These are phyloP conservation scores for Nemania diffusa DNA, from an alignment of 2,329 filamentous ascomycete genomes.

Conservation along the genomic window DNA sequence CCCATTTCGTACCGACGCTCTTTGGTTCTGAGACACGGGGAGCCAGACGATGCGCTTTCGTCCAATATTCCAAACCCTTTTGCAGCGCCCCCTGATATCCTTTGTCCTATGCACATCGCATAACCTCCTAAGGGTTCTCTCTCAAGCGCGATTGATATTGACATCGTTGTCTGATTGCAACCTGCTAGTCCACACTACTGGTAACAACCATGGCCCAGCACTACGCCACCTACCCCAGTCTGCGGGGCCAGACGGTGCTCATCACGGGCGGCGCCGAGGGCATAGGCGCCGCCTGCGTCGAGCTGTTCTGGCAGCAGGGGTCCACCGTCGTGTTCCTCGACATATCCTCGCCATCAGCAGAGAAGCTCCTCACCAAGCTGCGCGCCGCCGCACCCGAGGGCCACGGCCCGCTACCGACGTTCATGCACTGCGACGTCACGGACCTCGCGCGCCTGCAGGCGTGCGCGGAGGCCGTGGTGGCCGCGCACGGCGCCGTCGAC, in stretches of 20 bases:
- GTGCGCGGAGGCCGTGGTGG: conserved; percentile 50
- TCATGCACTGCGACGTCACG: conserved; percentile 57
- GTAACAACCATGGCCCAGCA: conserved; percentile 28
- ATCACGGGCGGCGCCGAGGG: conserved; percentile 60
- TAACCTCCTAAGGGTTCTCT: neutral
- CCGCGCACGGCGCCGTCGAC: conserved; percentile 46
- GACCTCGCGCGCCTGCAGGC: conserved; percentile 50
- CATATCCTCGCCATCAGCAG: conserved; percentile 49
- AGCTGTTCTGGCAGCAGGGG: conserved; percentile 58
- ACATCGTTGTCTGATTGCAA: neutral
- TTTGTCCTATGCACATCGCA: neutral
- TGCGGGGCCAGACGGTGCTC: conserved; percentile 54
- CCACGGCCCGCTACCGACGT: conserved; percentile 48
- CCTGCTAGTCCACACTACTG: conserved; percentile 1
- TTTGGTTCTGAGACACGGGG: neutral
- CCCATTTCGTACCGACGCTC: neutral
- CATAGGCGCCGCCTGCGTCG: conserved; percentile 58
- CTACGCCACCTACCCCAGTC: conserved; percentile 56
- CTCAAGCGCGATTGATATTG: neutral
- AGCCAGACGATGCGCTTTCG: conserved; percentile 6
- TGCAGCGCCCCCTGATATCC: neutral
- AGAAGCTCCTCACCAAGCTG: conserved; percentile 47
- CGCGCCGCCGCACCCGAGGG: conserved; percentile 14
- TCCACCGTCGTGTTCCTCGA: conserved; percentile 58
- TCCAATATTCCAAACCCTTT: neutral